Evolutionary conservation across 2,329 filamentous ascomycete species (phyloP).

Genomic region (Fusarium oxysporum): DNA sequence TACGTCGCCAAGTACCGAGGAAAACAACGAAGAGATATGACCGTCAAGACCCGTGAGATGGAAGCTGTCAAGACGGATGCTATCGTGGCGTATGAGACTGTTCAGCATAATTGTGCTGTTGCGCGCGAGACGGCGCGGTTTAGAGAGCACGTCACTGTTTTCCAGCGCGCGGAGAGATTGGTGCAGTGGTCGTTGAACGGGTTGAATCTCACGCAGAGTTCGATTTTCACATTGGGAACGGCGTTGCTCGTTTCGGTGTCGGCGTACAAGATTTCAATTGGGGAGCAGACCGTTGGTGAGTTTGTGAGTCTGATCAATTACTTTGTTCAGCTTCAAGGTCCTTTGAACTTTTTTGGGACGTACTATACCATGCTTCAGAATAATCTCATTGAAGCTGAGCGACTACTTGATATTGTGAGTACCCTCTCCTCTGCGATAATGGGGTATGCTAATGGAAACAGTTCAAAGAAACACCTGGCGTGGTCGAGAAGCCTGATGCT

Average conservation of each 20-base stretch:
- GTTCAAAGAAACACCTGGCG: slow-evolving; percentile 58
- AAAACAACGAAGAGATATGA: slow-evolving; percentile 58
- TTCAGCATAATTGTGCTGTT: slow-evolving; percentile 74
- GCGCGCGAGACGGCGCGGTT: slow-evolving; percentile 69
- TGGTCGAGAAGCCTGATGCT: slow-evolving; percentile 57
- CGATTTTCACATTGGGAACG: slow-evolving; percentile 71
- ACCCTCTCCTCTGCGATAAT: fast-evolving
- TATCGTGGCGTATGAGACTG: slow-evolving; percentile 65
- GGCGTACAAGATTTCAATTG: slow-evolving; percentile 70
- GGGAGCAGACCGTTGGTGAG: slow-evolving; percentile 63
- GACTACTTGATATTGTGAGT: slow-evolving; percentile 57
- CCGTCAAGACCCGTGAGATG: slow-evolving; percentile 58
- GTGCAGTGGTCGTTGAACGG: slow-evolving; percentile 50
- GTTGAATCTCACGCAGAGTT: slow-evolving; percentile 71
- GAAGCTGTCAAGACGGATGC: slow-evolving; percentile 62
- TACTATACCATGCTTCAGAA: slow-evolving; percentile 61
- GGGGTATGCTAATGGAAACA: slow-evolving; percentile 33
- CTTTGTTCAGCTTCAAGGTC: slow-evolving; percentile 70
- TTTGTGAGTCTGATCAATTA: slow-evolving; percentile 69
- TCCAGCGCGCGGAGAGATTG: slow-evolving; percentile 56
- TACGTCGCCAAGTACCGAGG: slow-evolving; percentile 62
- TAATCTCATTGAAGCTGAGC: slow-evolving; percentile 59
- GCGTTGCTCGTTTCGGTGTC: slow-evolving; percentile 71
- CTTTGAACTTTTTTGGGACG: slow-evolving; percentile 70
- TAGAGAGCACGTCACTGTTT: slow-evolving; percentile 62